Base-by-base conservation (phyloP, 805 yeast genomes). In the Starmera pachycereana region DNA sequence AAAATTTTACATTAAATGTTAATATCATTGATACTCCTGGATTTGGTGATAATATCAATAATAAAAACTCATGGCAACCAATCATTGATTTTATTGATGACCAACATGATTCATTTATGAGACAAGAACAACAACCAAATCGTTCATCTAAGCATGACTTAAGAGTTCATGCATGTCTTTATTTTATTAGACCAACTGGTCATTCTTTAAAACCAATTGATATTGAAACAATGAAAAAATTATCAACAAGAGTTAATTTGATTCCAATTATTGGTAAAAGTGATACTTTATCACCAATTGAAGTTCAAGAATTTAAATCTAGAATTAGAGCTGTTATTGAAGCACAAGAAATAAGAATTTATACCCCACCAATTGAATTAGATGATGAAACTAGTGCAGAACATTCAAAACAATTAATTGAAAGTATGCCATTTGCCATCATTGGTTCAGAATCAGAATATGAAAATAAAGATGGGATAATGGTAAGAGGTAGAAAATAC, bases 21-120 rank as follows among this genome's bases (percentile, higher is more conserved):
- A 87, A 87, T 50, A 71, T 89, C 42, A 78, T 89, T 52, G 96
- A 88, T 61, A 86, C 96, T 2, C 96, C 96, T 8, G 96, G 96
- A 2, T 86, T 87, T 58, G 97, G 96, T 44, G 94, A 86, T 58
- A 83, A 81, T 58, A 82, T 87, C 48, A 82, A 88, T 66, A 89
- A 88, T 63, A 73, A 72, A 53, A 81, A 82, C 57, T 72, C 92
- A 35, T 87, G 95, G 94, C 81, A 79, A 44, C 87, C 96, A 32
- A 74, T 87, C 50, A 69, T 83, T 44, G 95, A 86, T 60, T 89
- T 86, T 60, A 77, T 89, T 46, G 96, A 88, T 60, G 94, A 86
- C 57, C 96, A 88, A 65, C 92, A 86, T 56, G 88, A 81, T 54
- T 72, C 82, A 19, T 87, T 65, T 58, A 82, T 88, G 90, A 83